These are phyloP conservation scores for Ammopiptanthus mongolicus DNA, from an alignment of 306 rosid genomes.

Conservation along the genomic window DNA sequence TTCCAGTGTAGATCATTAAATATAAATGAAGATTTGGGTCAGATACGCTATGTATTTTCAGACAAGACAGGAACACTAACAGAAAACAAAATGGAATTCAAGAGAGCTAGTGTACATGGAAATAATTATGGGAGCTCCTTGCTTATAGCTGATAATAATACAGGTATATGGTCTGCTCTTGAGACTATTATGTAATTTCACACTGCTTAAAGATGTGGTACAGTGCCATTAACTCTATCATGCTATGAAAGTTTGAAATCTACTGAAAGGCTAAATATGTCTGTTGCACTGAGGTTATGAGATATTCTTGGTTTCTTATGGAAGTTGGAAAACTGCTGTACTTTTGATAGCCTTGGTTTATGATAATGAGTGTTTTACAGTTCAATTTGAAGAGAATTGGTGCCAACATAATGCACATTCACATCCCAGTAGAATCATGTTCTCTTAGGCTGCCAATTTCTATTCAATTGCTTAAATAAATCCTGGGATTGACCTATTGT, in stretches of 20 bases:
- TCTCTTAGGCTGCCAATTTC: not conserved
- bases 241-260: not conserved
- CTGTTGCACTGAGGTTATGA: not conserved
- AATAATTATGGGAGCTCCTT: slow-evolving; percentile 45
- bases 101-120: slow-evolving; percentile 64
- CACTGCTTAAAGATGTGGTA: not conserved
- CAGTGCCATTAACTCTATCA: not conserved
- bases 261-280: not conserved
- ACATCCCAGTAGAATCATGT: not conserved
- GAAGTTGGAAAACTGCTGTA: not conserved
- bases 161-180: slow-evolving; percentile 30
- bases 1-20: slow-evolving; percentile 89
- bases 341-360: not conserved
- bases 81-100: slow-evolving; percentile 87
- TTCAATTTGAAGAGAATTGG: not conserved
- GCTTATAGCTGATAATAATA: slow-evolving; percentile 14
- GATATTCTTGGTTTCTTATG: not conserved
- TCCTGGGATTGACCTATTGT: not conserved
- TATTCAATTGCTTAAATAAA: not conserved
- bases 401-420: not conserved
- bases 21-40: slow-evolving; percentile 90
- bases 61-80: slow-evolving; percentile 92
- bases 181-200: not conserved
- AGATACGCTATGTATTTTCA: slow-evolving; percentile 71
- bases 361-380: not conserved